Percentiles rank a stretch among this genome's conserved stretches.
These are phyloP conservation scores for Aquanectria penicillioides DNA, from an alignment of 2,329 filamentous ascomycete genomes.

Conservation along the genomic window DNA sequence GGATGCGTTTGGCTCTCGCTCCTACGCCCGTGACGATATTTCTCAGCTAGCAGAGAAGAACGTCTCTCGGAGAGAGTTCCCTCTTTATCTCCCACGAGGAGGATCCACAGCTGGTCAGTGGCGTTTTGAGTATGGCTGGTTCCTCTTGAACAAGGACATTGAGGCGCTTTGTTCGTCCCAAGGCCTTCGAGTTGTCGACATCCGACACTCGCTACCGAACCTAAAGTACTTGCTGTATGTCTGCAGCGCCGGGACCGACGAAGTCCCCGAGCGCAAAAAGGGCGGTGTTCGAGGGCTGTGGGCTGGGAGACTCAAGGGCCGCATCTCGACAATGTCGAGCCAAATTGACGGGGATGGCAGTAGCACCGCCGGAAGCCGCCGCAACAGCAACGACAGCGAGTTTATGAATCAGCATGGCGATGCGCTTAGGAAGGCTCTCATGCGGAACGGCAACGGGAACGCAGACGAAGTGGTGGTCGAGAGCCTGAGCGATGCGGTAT, in stretches of 20 bases:
- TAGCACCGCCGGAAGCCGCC: constrained; percentile 51
- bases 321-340: constrained; percentile 43
- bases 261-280: constrained; percentile 69
- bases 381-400: constrained; percentile 58
- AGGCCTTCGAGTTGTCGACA: constrained; percentile 84
- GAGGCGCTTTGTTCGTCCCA: constrained; percentile 74
- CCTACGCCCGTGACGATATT: constrained; percentile 81
- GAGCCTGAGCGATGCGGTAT: constrained; percentile 38
- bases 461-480: constrained; percentile 23
- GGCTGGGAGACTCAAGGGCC: constrained; percentile 57
- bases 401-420: constrained; percentile 52
- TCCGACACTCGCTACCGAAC: constrained; percentile 91
- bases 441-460: constrained; percentile 37
- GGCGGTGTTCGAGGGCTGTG: constrained; percentile 70
- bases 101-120: constrained; percentile 78
- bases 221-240: constrained; percentile 93
- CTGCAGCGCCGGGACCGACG: constrained; percentile 78
- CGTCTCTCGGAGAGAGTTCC: constrained; percentile 74
- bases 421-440: constrained; percentile 50
- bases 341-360: constrained; percentile 50
- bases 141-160: constrained; percentile 96
- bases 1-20: constrained; percentile 76
- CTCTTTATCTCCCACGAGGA: constrained; percentile 74
- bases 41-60: constrained; percentile 61
- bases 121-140: constrained; percentile 95